Percentiles rank a stretch among this genome's conserved stretches.
These are phyloP conservation scores for Aurifilum marmelostoma DNA, from an alignment of 2,329 filamentous ascomycete species.

Conservation along the genomic window DNA sequence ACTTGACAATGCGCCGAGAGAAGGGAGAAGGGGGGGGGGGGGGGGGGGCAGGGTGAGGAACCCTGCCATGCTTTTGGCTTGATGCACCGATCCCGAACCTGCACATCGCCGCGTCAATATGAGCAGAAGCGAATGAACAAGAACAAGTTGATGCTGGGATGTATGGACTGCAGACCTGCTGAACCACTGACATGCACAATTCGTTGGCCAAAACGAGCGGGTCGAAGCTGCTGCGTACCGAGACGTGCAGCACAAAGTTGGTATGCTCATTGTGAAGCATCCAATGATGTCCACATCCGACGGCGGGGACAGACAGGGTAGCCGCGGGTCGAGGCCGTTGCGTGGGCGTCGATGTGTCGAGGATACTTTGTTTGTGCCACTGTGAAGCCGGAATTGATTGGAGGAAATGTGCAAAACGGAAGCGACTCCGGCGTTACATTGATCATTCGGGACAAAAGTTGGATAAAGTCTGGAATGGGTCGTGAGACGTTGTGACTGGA, in stretches of 20 bases:
- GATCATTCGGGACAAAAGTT: background rate
- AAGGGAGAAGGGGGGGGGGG: background rate
- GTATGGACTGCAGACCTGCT: constrained; percentile 24
- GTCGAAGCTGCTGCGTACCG: constrained; percentile 18
- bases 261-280: background rate
- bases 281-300: constrained; percentile 21
- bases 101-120: constrained; percentile 16
- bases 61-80: background rate
- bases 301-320: constrained; percentile 21
- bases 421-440: constrained; percentile 25
- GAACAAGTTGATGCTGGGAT: constrained; percentile 12
- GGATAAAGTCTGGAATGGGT: constrained; percentile 2
- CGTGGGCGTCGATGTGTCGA: constrained; percentile 20
- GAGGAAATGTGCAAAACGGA: constrained; percentile 11
- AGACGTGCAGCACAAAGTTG: constrained; percentile 19
- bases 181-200: constrained; percentile 36
- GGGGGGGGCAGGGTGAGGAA: too few species aligned
- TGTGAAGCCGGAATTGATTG: constrained; percentile 18
- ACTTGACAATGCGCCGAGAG: background rate
- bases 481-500: constrained; percentile 10
- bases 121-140: background rate
- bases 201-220: constrained; percentile 33
- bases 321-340: constrained; percentile 10
- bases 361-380: constrained; percentile 24
- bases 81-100: constrained; percentile 5